Evolutionary conservation across 176 grass and related monocot species (phyloP).

Genomic region (Hordeum vulgare): DNA sequence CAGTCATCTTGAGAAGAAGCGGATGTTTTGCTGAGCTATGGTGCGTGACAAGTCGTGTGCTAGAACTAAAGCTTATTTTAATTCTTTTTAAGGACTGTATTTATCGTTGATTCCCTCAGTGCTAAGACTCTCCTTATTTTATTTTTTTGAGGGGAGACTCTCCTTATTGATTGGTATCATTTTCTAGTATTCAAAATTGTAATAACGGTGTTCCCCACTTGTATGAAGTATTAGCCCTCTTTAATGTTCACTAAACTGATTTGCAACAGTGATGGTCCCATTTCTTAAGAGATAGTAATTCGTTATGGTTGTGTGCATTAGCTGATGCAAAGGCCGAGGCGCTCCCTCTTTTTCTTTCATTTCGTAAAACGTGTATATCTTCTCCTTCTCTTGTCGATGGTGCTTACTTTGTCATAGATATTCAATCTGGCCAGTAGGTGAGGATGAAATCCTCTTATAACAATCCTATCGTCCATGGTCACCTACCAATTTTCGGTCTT

Average conservation of each 20-base stretch:
- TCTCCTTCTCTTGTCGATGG: not conserved
- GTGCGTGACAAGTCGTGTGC: not conserved
- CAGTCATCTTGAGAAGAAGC: constrained; percentile 22
- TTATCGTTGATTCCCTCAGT: not conserved
- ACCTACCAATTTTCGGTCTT: not conserved
- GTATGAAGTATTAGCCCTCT: not conserved
- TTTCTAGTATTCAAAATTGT: constrained; percentile 2
- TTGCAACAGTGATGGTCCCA: not conserved
- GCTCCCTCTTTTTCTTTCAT: not conserved
- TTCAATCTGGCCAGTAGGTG: not conserved
- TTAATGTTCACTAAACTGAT: constrained; percentile 8
- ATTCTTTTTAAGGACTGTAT: not conserved
- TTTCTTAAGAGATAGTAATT: not conserved
- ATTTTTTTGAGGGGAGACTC: too few relatives aligned
- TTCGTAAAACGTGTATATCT: not conserved
- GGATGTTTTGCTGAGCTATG: not conserved
- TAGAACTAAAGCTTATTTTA: not conserved
- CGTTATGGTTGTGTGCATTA: not conserved
- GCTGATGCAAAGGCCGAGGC: not conserved
- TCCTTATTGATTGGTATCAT: not conserved
- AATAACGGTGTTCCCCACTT: constrained; percentile 16
- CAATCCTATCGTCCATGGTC: not conserved
- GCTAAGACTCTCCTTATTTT: too few relatives aligned
- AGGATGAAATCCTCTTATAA: not conserved
- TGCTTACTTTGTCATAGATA: not conserved